These are phyloP conservation scores for Plasmodium yoelii DNA, from an alignment of 169 alveolate genomes.

Conservation along the genomic window DNA sequence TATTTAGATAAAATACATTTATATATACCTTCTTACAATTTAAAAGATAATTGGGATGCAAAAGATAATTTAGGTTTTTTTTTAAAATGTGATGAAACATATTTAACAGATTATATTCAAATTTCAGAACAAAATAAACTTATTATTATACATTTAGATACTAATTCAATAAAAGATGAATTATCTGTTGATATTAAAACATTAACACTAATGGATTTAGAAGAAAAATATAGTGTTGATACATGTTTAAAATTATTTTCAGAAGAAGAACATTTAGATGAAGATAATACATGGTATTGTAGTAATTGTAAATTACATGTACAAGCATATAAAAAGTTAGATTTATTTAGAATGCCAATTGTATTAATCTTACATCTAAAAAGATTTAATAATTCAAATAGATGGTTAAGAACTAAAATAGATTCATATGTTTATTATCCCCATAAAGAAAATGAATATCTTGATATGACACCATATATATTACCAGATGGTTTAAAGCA, in stretches of 20 bases:
- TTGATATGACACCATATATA: slow-evolving; percentile 77
- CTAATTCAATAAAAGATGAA: slow-evolving; percentile 19
- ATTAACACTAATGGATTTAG: slow-evolving; percentile 47
- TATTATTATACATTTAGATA: slow-evolving; percentile 48
- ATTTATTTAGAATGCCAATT: slow-evolving; percentile 90
- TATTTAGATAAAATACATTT: slow-evolving; percentile 3
- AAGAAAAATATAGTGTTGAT: slow-evolving; percentile 48
- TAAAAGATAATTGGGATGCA: slow-evolving; percentile 42
- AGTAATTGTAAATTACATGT: slow-evolving; percentile 90
- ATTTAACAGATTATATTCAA: slow-evolving; percentile 49
- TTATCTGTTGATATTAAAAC: slow-evolving; percentile 59
- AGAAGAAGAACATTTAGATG: slow-evolving; percentile 88
- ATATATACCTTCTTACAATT: slow-evolving; percentile 24
- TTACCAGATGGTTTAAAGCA: slow-evolving; percentile 72
- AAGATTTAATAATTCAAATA: slow-evolving; percentile 88
- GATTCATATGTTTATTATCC: slow-evolving; percentile 73
- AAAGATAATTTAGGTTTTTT: slow-evolving; percentile 45
- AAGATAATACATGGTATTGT: slow-evolving; percentile 93
- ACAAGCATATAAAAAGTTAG: slow-evolving; percentile 91
- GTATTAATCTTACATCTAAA: slow-evolving; percentile 90
- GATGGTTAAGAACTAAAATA: slow-evolving; percentile 60
- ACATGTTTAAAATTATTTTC: slow-evolving; percentile 87
- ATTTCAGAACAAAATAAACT: slow-evolving; percentile 56
- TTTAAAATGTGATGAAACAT: slow-evolving; percentile 44
- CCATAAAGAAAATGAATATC: slow-evolving; percentile 72